A percentile compares a stretch with the other conserved stretches of the same genome.
Evolutionary conservation across 352 stramenopile genomes (phyloP).

Genomic region (Salisapilia sapeloensis): DNA sequence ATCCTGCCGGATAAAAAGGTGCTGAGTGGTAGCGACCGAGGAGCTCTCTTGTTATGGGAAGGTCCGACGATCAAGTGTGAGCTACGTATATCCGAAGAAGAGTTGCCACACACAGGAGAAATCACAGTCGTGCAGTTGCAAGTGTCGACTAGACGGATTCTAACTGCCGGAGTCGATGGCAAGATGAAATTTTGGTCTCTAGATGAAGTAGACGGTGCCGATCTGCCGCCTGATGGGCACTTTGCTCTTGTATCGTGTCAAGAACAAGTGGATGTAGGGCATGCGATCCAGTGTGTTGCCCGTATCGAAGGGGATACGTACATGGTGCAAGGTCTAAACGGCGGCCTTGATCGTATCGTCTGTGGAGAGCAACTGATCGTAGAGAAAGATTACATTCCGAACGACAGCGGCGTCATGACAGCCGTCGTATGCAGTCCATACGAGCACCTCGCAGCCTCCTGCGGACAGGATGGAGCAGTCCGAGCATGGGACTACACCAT

Average conservation of each 20-base stretch:
- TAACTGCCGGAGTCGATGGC: conserved; percentile 71
- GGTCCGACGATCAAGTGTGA: conserved; percentile 93
- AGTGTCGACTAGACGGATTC: too few relatives aligned
- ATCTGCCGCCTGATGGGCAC: conserved; percentile 62
- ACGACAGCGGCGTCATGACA: conserved; percentile 46
- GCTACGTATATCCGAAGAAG: conserved; percentile 41
- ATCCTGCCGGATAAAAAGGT: conserved; percentile 91
- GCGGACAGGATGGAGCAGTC: conserved; percentile 73
- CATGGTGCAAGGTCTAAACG: too few relatives aligned
- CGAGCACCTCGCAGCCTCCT: conserved; percentile 75
- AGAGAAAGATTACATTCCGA: conserved; percentile 32
- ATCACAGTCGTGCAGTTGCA: conserved; percentile 68
- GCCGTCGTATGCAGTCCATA: conserved; percentile 68
- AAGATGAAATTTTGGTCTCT: conserved; percentile 85
- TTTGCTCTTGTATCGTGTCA: conserved; percentile 58
- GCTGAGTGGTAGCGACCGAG: conserved; percentile 75
- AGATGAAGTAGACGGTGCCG: conserved; percentile 67
- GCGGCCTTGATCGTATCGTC: too few relatives aligned
- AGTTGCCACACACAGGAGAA: conserved; percentile 45
- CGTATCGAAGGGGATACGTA: too few relatives aligned
- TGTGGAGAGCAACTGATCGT: conserved; percentile 18
- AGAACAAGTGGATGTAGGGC: conserved; percentile 7
- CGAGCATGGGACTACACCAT: conserved; percentile 78
- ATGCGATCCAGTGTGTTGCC: too few relatives aligned
- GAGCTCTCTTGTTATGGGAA: conserved; percentile 86